A percentile compares a stretch with the other conserved stretches of the same genome.
Conservation (phyloP, 106 monocot genomes). For the Acorus gramineus region DNA sequence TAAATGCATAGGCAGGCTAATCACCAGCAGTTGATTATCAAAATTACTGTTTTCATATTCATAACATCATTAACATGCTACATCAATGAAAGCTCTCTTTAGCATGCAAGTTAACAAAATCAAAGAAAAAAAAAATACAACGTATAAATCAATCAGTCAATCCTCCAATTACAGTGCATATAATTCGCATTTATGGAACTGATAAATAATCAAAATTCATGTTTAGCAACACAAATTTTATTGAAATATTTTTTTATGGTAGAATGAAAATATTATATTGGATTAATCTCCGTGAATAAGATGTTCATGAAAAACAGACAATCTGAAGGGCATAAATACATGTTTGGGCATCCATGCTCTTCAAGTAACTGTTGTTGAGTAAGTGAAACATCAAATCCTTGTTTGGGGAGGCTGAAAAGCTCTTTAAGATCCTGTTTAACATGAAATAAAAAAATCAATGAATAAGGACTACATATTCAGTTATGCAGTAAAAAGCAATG, state of each 20-base stretch:
- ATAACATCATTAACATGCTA: too few species aligned
- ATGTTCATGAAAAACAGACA: not conserved
- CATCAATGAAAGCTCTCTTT: too few species aligned
- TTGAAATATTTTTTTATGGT: not conserved
- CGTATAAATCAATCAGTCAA: too few species aligned
- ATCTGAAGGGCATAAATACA: constrained; percentile 26
- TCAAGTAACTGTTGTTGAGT: constrained; percentile 69
- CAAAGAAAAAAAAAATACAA: too few species aligned
- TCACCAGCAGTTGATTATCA: too few species aligned
- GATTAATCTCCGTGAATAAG: not conserved
- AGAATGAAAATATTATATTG: not conserved
- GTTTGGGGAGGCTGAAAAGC: constrained; percentile 76
- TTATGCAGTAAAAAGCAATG: not conserved
- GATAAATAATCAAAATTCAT: too few species aligned
- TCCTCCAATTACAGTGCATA: too few species aligned
- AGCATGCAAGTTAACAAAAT: too few species aligned
- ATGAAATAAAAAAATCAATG: not conserved
- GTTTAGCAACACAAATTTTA: not conserved
- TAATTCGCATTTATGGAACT: too few species aligned
- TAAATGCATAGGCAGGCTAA: too few species aligned
- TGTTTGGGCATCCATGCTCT: constrained; percentile 63
- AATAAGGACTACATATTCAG: constrained; percentile 1
- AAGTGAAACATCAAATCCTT: constrained; percentile 92
- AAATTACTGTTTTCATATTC: too few species aligned
- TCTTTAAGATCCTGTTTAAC: constrained; percentile 68